Percentiles rank a stretch among this genome's conserved stretches.
phyloP scores from a whole-genome alignment of 2,329 filamentous ascomycete species.

The Microdochium bolleyi region DNA sequence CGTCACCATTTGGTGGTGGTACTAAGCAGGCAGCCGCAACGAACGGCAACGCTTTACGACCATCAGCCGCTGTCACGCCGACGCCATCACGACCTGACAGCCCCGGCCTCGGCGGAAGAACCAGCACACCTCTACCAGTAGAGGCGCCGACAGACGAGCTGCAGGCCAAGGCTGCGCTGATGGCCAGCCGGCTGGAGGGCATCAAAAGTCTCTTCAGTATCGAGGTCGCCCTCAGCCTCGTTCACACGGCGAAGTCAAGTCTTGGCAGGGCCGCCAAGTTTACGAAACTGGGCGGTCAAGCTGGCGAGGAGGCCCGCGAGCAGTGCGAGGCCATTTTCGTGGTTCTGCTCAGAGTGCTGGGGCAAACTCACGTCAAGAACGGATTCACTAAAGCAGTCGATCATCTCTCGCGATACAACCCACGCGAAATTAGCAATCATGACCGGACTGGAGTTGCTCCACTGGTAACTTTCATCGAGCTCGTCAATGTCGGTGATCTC shows the following conservation, averaged over 20 bases:
- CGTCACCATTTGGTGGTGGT: slow-evolving; percentile 44
- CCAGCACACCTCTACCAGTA: slow-evolving; percentile 34
- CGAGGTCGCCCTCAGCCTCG: slow-evolving; percentile 83
- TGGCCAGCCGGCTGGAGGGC: slow-evolving; percentile 89
- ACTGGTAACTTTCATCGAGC: slow-evolving; percentile 88
- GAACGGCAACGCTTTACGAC: slow-evolving; percentile 18
- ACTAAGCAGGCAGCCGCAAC: slow-evolving; percentile 24
- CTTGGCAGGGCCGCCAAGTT: slow-evolving; percentile 82
- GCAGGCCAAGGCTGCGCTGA: slow-evolving; percentile 93
- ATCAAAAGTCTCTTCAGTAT: slow-evolving; percentile 95
- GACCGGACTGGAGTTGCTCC: slow-evolving; percentile 73
- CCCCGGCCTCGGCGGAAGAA: slow-evolving; percentile 30
- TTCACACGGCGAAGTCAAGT: slow-evolving; percentile 80
- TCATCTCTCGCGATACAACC: slow-evolving; percentile 86
- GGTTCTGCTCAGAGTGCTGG: slow-evolving; percentile 72
- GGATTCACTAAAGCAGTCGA: slow-evolving; percentile 90
- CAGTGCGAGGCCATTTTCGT: slow-evolving; percentile 91
- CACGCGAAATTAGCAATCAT: slow-evolving; percentile 69
- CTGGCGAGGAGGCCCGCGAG: slow-evolving; percentile 74
- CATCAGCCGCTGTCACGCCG: slow-evolving; percentile 22
- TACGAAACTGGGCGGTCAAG: slow-evolving; percentile 69
- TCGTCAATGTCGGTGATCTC: slow-evolving; percentile 95
- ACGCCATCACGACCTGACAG: slow-evolving; percentile 40
- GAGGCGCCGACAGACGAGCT: slow-evolving; percentile 84
- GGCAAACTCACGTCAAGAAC: slow-evolving; percentile 78